Evolutionary conservation across 306 rosid species (phyloP), one percentile per base, ranked within the genome.

Genomic region (Glycine tomentella): DNA sequence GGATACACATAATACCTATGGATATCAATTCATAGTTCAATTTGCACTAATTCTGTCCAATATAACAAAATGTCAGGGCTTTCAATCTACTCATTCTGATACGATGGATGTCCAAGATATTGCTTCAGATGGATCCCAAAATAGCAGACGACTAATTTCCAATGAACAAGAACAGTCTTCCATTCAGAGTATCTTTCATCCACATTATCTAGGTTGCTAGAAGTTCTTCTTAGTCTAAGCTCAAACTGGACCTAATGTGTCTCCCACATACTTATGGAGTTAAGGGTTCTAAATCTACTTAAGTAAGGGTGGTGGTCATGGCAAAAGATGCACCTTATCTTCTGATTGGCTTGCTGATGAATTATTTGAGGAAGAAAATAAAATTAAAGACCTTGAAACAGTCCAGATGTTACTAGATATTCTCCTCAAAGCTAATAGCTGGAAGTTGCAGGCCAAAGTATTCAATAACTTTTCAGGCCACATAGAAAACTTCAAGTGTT

Each of bases 331-430:
- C 25, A 92, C 92, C 80, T 84, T 84, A 55, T 93, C 99, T 77
- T 84, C 90, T 50, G 98, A 96, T 55, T 84, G 87, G 85, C 82
- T 87, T 78, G n/a, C 87, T 85, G 98, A 93, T 72, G 98, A 95
- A 82, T 75, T 80, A 74, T 93, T 98, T 98, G 99, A 92, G 86
- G 92, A 87, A 87, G 97, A 86, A 76, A 96, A 83, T 82, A 92
- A 92, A 92, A 97, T 96, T 73, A 93, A 93, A 88, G 99, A 96
- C 85, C 97, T 96, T 52, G 99, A 96, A 87, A 97, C 99, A 82
- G 97, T 96, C 63, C 99, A 92, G 90, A 93, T 93, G 98, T 86
- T 96, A 90, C 99, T 92, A 87, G 95, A 96, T 84, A 92, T 96
- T 88, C 92, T 96, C 86, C 97, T 96, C 74, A 96, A 96, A 86